These are phyloP conservation scores for Agaricus sinodeliciosus DNA, from an alignment of 768 basidiomycete genomes.

Conservation along the genomic window DNA sequence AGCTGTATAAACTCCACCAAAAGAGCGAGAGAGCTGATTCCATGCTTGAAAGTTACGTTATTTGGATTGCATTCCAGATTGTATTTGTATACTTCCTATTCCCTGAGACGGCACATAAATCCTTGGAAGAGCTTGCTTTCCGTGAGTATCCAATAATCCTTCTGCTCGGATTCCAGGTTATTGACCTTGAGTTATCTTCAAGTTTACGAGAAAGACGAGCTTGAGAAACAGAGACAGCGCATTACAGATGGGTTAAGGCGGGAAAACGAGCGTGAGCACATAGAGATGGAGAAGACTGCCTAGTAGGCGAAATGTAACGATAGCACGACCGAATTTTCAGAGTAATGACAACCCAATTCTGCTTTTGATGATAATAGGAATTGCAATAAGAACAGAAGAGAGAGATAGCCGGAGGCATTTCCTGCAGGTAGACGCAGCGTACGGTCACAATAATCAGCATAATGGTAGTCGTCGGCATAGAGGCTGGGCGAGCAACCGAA, in stretches of 20 bases:
- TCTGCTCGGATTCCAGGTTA: not conserved
- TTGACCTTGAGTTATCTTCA: not conserved
- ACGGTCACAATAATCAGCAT: too few species aligned
- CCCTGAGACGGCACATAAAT: slow-evolving; percentile 49
- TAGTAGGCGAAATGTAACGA: not conserved
- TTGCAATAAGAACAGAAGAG: too few species aligned
- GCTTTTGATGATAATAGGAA: not conserved
- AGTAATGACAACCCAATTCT: not conserved
- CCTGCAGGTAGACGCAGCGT: too few species aligned
- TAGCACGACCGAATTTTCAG: too few species aligned
- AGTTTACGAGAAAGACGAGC: slow-evolving; percentile 40
- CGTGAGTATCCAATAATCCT: slow-evolving; percentile 26
- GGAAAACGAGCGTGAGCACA: slow-evolving; percentile 12
- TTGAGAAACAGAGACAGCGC: slow-evolving; percentile 33
- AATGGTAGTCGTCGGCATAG: too few species aligned
- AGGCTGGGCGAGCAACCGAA: too few species aligned
- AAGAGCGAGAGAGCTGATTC: not conserved
- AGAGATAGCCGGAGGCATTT: too few species aligned
- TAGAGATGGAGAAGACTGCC: not conserved
- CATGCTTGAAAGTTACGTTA: slow-evolving; percentile 28
- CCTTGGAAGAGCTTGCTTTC: slow-evolving; percentile 56
- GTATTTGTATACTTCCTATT: slow-evolving; percentile 54
- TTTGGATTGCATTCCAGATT: slow-evolving; percentile 48
- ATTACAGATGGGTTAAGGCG: slow-evolving; percentile 32
- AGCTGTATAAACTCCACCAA: not conserved